Evolutionary conservation across 371 early-diverging fungal species (phyloP), one percentile per base, ranked within the genome.

Genomic region (Mortierella sp.): DNA sequence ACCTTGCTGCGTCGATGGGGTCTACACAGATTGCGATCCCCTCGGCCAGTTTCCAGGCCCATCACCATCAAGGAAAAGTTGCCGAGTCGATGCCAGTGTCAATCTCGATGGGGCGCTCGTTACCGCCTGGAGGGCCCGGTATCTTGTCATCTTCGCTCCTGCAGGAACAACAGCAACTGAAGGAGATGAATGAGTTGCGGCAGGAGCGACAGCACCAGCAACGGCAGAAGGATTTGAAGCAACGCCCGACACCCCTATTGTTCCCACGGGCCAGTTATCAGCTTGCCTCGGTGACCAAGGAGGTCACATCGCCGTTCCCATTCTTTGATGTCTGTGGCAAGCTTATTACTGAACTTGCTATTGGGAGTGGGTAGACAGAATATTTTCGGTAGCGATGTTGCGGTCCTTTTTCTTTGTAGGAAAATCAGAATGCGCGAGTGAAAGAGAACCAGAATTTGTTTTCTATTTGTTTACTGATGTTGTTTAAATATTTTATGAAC

Each of bases 261-360:
- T 79, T 82, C 73, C 88, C 88, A 8, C 80, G 78, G 37, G 79
- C 76, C 3, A 81, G 82, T 37, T 81, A 81, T 57, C 86, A 80
- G 59, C 70, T 79, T 6, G 82, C 82, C 5, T 82, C 80, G 0
- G 82, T 16, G 16, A 50, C 71, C 73, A 93, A 91, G 88, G 86
- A 89, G 83, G 85, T 89, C 81, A 76, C 83, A 72, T 82, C 88
- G 0, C 81, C 95, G 5, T 98, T 97, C 86, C 97, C 97, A 3
- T 98, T 98, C 87, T 96, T 98, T 83, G 97, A 98, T 80, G 97
- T 98, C 1, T 98, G 99, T 87, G 94, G 96, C 75, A 93, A 92
- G 86, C 88, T 98, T 75, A 98, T 98, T 77, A 97, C 97, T 0
- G 98, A 98, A 87, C 92, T 98, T 79, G 98, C 97, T 9, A 88